Evolutionary conservation across 306 rosid genomes (phyloP).

Genomic region (Cicer bijugum): DNA sequence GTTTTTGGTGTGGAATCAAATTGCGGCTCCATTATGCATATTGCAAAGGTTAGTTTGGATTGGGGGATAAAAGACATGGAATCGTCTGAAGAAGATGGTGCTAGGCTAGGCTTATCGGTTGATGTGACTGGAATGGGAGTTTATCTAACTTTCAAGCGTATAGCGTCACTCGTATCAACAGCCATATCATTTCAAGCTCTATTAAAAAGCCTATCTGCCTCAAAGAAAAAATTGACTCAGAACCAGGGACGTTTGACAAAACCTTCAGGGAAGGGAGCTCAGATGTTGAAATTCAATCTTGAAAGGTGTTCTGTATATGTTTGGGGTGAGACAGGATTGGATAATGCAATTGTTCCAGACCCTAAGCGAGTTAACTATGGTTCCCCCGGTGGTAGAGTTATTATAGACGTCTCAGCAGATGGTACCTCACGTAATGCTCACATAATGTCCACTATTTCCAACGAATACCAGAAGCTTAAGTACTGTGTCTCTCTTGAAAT

Average conservation of each 20-base stretch:
- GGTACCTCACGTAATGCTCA: conserved; percentile 88
- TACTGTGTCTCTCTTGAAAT: conserved; percentile 83
- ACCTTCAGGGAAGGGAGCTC: conserved; percentile 83
- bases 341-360: conserved; percentile 74
- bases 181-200: conserved; percentile 78
- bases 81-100: conserved; percentile 71
- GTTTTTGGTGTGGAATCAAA: conserved; percentile 86
- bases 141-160: conserved; percentile 71
- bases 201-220: conserved; percentile 63
- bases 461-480: conserved; percentile 67
- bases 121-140: conserved; percentile 93
- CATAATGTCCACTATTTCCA: conserved; percentile 68
- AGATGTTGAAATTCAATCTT: conserved; percentile 76
- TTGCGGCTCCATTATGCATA: conserved; percentile 82
- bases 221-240: conserved; percentile 62
- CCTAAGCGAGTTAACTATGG: conserved; percentile 96
- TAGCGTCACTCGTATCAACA: conserved; percentile 85
- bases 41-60: conserved; percentile 89
- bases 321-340: conserved; percentile 83
- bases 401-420: conserved; percentile 67
- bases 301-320: conserved; percentile 75
- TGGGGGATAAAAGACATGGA: conserved; percentile 94
- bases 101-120: conserved; percentile 68
- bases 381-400: conserved; percentile 91
- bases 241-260: conserved; percentile 66